A percentile compares a stretch with the other conserved stretches of the same genome.
These are phyloP conservation scores for Phytopythium mirpurense DNA, from an alignment of 352 stramenopile genomes.

Conservation along the genomic window DNA sequence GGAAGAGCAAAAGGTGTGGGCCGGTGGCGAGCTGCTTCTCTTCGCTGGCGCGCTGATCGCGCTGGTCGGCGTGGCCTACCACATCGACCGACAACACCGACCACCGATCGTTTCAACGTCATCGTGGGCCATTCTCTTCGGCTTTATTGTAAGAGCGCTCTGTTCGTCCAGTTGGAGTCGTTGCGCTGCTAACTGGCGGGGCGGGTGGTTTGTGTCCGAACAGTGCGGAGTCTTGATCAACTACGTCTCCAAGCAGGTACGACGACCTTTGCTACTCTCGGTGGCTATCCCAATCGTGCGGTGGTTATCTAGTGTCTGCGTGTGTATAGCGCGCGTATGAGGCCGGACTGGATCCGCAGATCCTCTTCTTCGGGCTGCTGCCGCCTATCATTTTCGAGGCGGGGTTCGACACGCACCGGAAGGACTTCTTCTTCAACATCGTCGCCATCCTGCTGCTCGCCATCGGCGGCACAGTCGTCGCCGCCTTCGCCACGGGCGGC, in stretches of 20 bases:
- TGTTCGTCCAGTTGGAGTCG: no score
- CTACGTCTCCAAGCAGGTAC: constrained; percentile 17
- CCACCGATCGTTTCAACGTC: constrained; percentile 40
- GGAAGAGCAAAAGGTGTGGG: constrained; percentile 26
- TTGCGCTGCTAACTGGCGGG: no score
- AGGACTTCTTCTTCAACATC: constrained; percentile 50
- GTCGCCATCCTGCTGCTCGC: constrained; percentile 32
- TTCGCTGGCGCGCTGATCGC: constrained; percentile 40
- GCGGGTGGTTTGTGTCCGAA: no score
- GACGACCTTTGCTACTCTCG: background rate
- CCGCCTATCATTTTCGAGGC: constrained; percentile 66
- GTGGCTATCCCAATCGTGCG: no score
- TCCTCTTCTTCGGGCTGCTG: constrained; percentile 54
- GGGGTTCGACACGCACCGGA: constrained; percentile 57
- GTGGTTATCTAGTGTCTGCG: background rate
- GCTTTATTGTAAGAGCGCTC: constrained; percentile 23
- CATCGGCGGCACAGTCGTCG: constrained; percentile 46
- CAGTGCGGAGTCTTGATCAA: constrained; percentile 28
- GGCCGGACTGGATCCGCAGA: constrained; percentile 34
- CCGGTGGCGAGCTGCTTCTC: constrained; percentile 37
- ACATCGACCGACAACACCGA: constrained; percentile 34
- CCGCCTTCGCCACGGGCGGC: constrained; percentile 38
- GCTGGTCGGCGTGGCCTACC: constrained; percentile 50
- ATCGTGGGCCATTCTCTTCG: constrained; percentile 49
- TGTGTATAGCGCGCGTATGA: constrained; percentile 17